Evolutionary conservation across 768 basidiomycete species (phyloP).

Genomic region (Lactarius psammicola): DNA sequence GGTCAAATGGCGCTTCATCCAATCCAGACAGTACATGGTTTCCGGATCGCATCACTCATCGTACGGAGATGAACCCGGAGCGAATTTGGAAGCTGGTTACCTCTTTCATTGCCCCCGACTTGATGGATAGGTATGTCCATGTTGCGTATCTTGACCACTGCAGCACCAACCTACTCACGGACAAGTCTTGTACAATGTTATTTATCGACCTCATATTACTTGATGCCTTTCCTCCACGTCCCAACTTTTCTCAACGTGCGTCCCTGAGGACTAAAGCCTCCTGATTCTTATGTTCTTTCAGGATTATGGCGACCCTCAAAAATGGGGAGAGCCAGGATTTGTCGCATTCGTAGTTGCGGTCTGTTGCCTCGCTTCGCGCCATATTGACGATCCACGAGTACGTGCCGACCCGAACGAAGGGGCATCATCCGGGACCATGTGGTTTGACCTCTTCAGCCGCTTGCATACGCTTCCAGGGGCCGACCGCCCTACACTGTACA

Average conservation of each 20-base stretch:
- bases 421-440: conserved; percentile 85
- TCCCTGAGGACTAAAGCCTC: conserved; percentile 31
- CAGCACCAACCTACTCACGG: conserved; percentile 22
- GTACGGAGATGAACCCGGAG: conserved; percentile 83
- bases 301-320: conserved; percentile 92
- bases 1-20: conserved; percentile 1
- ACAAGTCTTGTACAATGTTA: conserved; percentile 75
- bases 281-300: conserved; percentile 33
- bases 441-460: conserved; percentile 86
- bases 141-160: conserved; percentile 11
- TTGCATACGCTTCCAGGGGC: conserved; percentile 86
- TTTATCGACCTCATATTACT: conserved; percentile 89
- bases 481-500: conserved; percentile 87
- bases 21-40: conserved; percentile 57
- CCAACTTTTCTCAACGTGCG: conserved; percentile 78
- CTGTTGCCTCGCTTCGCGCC: conserved; percentile 87
- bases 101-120: conserved; percentile 78
- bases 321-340: conserved; percentile 96
- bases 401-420: conserved; percentile 79
- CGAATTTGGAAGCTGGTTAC: conserved; percentile 85
- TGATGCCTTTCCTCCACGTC: conserved; percentile 90
- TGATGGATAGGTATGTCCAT: conserved; percentile 82
- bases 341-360: conserved; percentile 91
- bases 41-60: conserved; percentile 72
- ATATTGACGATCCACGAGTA: conserved; percentile 90